Conservation (phyloP, 2,329 filamentous ascomycete species). For the Alternaria sp. region DNA sequence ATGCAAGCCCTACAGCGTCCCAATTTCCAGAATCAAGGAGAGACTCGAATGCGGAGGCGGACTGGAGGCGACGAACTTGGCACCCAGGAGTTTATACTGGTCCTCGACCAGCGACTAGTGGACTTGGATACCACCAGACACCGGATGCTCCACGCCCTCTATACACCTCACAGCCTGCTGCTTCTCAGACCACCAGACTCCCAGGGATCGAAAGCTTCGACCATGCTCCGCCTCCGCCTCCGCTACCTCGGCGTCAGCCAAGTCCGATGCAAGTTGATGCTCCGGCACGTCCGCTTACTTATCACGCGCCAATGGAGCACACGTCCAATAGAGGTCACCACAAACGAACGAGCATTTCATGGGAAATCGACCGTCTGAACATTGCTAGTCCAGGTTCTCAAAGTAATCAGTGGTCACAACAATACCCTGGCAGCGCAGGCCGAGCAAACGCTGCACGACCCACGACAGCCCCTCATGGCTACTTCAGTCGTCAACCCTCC, state of each 20-base stretch:
- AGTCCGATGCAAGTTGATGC: constrained; percentile 82
- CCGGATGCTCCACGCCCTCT: constrained; percentile 69
- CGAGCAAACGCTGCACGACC: constrained; percentile 36
- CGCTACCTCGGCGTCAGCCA: constrained; percentile 69
- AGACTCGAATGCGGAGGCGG: constrained; percentile 77
- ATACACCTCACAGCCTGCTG: constrained; percentile 63
- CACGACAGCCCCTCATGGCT: constrained; percentile 52
- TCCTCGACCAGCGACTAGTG: constrained; percentile 72
- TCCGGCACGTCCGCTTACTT: constrained; percentile 54
- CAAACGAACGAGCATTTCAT: constrained; percentile 57
- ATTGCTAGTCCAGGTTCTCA: constrained; percentile 61
- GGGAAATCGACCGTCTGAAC: constrained; percentile 74
- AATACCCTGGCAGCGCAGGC: constrained; percentile 38
- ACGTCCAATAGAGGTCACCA: constrained; percentile 36
- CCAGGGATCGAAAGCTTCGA: constrained; percentile 95
- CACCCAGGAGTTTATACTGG: constrained; percentile 76
- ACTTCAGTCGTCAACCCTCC: constrained; percentile 37
- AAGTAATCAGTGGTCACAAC: constrained; percentile 44
- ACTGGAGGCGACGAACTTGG: constrained; percentile 87
- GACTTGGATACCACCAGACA: constrained; percentile 78
- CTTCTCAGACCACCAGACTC: constrained; percentile 71
- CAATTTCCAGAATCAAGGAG: constrained; percentile 70
- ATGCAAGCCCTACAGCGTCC: constrained; percentile 73
- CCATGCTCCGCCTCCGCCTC: constrained; percentile 70
- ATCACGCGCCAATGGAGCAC: constrained; percentile 47